A percentile compares a stretch with the other conserved stretches of the same genome.
These are phyloP conservation scores for Stachybotrys elegans DNA, from an alignment of 2,329 filamentous ascomycete genomes.

Conservation along the genomic window DNA sequence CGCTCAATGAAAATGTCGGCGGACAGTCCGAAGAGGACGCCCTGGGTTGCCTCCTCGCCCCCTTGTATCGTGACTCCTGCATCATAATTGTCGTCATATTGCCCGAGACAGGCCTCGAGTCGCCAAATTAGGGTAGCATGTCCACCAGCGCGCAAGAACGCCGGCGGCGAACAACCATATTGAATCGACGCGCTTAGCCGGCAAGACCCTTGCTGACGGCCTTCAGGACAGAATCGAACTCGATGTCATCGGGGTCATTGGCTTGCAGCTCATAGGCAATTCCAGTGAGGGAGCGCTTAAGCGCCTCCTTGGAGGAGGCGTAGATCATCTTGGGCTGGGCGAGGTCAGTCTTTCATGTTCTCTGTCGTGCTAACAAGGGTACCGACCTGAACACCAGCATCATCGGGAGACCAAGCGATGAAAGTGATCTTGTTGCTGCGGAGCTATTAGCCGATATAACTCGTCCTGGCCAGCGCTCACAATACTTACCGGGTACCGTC, in stretches of 20 bases:
- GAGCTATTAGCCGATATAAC: conserved; percentile 13
- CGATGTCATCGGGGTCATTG: conserved; percentile 79
- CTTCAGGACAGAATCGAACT: conserved; percentile 67
- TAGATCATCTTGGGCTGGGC: conserved; percentile 81
- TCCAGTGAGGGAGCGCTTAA: conserved; percentile 74
- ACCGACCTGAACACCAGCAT: conserved; percentile 75
- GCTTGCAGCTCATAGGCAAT: conserved; percentile 75
- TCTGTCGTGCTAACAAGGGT: conserved; percentile 27
- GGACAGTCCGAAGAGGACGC: conserved; percentile 12
- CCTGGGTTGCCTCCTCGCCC: conserved; percentile 11
- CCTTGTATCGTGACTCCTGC: conserved; percentile 18
- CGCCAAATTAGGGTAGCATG: not conserved
- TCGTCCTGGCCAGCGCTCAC: conserved; percentile 9
- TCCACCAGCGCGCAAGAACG: too few relatives aligned
- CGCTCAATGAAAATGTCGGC: conserved; percentile 16
- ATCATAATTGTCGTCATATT: conserved; percentile 17
- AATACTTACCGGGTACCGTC: conserved; percentile 62
- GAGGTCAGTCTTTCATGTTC: conserved; percentile 7
- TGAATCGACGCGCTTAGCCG: conserved; percentile 27
- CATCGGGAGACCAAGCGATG: conserved; percentile 76
- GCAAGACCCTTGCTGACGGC: conserved; percentile 59
- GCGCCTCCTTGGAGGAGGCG: conserved; percentile 80
- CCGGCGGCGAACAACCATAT: too few relatives aligned
- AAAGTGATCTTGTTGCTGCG: conserved; percentile 72
- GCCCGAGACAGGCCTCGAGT: conserved; percentile 10